Base-by-base conservation (phyloP, 345 rosid species). In the Garcia nutans region DNA sequence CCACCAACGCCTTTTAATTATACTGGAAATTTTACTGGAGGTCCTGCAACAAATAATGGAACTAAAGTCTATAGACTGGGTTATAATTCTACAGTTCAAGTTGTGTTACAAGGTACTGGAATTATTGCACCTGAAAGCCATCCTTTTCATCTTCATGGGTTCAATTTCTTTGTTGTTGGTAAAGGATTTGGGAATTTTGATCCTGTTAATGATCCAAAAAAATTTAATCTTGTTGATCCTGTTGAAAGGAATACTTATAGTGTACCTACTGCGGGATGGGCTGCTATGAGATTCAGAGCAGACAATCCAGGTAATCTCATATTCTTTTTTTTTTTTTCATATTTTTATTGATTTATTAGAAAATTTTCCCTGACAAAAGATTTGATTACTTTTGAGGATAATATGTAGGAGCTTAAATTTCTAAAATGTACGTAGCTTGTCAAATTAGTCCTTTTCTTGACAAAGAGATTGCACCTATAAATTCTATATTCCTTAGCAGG, bases 1-100 rank as follows among this genome's bases (percentile, higher is more conserved):
- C 97, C 97, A 2, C 72, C 75, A 20, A 75, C 16, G 0, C 73
- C 88, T 3, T 93, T 70, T 76, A 85, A 93, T 70, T 93, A 88
- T 54, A 91, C 94, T 0, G 92, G 96, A 0, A 71, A 42, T 50
- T 56, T 26, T 52, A 74, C 77, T 8, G 72, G 65, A 6, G 17
- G 70, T 17, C 31, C 45, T 33, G 44, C 55, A 3, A 78, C 81
- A 12, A 56, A 1, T 0, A 77, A 77, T 44, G 80, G 80, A 44
- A 77, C 80, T 26, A 77, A 56, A 55, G 19, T 58, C 24, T 77
- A 71, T 64, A 71, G 76, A 22, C 22, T 77, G 23, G 41, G 41
- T 7, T 77, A 64, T 72, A 77, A 77, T 45, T 54, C 70, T 3
- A 65, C 80, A 19, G 80, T 71, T 63, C 80, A 77, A 15, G 33